Percentiles rank a stretch among this genome's conserved stretches.
These are phyloP conservation scores for Ceratobasidium sp. DNA, from an alignment of 1,284 basidiomycete species.

Conservation along the genomic window DNA sequence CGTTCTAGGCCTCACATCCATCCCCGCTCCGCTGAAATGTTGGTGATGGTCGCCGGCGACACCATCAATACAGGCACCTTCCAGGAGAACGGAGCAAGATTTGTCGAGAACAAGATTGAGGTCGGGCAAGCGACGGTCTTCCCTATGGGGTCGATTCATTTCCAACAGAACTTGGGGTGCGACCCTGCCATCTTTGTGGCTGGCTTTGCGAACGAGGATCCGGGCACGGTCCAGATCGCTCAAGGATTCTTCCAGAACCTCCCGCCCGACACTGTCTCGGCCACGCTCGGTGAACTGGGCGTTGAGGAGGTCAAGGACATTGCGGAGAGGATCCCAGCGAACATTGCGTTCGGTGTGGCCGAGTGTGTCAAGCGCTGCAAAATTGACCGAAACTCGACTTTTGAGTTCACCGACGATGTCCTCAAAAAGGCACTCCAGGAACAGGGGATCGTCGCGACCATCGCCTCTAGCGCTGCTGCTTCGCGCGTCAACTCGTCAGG, in stretches of 20 bases:
- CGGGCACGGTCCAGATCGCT: slow-evolving; percentile 33
- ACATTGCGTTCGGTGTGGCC: slow-evolving; percentile 32
- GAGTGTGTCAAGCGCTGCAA: slow-evolving; percentile 38
- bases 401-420: slow-evolving; percentile 20
- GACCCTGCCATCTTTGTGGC: slow-evolving; percentile 36
- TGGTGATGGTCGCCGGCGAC: slow-evolving; percentile 27
- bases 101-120: slow-evolving; percentile 25
- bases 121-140: slow-evolving; percentile 37
- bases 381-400: slow-evolving; percentile 34
- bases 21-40: slow-evolving; percentile 24
- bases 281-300: slow-evolving; percentile 30
- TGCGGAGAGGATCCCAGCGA: slow-evolving; percentile 28
- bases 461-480: slow-evolving; percentile 29
- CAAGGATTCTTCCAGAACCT: slow-evolving; percentile 39
- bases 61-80: slow-evolving; percentile 35
- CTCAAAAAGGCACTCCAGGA: slow-evolving; percentile 26
- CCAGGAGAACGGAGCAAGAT: slow-evolving; percentile 33
- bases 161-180: slow-evolving; percentile 41
- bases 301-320: slow-evolving; percentile 36
- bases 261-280: slow-evolving; percentile 35
- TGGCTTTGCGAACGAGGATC: slow-evolving; percentile 39
- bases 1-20: slow-evolving; percentile 26
- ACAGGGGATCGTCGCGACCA: slow-evolving; percentile 20
- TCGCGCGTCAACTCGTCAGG: slow-evolving; percentile 5
- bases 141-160: slow-evolving; percentile 37